phyloP scores from a whole-genome alignment of 345 rosid species.

The Gossypium thurberi region DNA sequence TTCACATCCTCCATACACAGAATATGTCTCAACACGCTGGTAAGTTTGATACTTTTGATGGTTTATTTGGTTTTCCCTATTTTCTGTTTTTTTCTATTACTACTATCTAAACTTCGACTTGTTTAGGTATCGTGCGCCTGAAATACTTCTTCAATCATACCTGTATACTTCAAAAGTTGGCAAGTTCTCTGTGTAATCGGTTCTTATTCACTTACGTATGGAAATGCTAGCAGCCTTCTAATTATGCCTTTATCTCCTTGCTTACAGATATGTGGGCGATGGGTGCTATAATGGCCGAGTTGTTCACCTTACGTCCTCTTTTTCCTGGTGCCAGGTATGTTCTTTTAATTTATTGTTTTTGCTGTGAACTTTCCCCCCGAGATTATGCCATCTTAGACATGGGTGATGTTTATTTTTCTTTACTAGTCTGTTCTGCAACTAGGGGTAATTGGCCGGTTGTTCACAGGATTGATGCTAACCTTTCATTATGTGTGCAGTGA shows the following conservation, averaged over 20 bases:
- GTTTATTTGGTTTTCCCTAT: not conserved
- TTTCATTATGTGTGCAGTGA: slow-evolving; percentile 48
- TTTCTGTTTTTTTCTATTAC: not conserved
- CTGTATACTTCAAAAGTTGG: slow-evolving; percentile 81
- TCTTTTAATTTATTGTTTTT: not conserved
- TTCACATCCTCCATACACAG: slow-evolving; percentile 85
- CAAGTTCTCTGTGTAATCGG: slow-evolving; percentile 28
- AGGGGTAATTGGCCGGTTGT: not conserved
- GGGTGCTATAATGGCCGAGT: slow-evolving; percentile 97
- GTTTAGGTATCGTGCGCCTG: slow-evolving; percentile 98
- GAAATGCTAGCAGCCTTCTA: not conserved
- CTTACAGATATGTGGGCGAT: slow-evolving; percentile 92
- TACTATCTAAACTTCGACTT: not conserved
- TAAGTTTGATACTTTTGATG: slow-evolving; percentile 25
- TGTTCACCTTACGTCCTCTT: slow-evolving; percentile 73
- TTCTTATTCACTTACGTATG: not conserved
- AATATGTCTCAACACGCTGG: slow-evolving; percentile 96
- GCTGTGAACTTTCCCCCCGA: not conserved
- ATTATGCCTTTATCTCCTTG: not conserved
- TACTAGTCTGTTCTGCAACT: not conserved
- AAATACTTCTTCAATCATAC: slow-evolving; percentile 81
- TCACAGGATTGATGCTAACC: not conserved
- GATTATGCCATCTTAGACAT: not conserved
- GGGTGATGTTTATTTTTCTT: not conserved
- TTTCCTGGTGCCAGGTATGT: slow-evolving; percentile 80